A percentile compares a stretch with the other conserved stretches of the same genome.
These are phyloP conservation scores for Nemania serpens DNA, from an alignment of 2,329 filamentous ascomycete species.

Conservation along the genomic window DNA sequence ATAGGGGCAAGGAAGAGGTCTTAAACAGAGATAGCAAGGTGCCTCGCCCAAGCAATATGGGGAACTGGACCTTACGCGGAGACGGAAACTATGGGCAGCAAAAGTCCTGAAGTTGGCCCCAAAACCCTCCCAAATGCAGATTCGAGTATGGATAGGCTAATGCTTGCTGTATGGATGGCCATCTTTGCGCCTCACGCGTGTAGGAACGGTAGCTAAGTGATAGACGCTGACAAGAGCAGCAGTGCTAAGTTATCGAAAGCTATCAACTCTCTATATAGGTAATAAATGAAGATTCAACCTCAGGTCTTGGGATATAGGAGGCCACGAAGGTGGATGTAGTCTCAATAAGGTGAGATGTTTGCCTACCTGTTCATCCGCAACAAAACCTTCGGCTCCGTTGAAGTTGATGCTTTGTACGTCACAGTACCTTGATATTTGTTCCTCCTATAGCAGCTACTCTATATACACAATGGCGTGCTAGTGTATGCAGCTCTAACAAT, in stretches of 20 bases:
- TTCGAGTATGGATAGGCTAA: conserved; percentile 13
- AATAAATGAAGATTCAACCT: conserved; percentile 2
- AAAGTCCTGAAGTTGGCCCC: background rate
- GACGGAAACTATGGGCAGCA: background rate
- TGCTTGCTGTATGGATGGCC: conserved; percentile 13
- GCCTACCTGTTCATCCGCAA: too few relatives aligned
- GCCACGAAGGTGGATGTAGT: too few relatives aligned
- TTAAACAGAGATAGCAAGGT: conserved; percentile 3
- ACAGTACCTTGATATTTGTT: background rate
- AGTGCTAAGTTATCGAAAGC: conserved; percentile 16
- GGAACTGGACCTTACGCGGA: background rate
- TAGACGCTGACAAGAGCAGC: conserved; percentile 14
- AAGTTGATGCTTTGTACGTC: background rate
- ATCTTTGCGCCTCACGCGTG: too few relatives aligned
- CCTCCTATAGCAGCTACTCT: too few relatives aligned
- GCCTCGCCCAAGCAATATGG: background rate
- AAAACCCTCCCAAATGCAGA: background rate
- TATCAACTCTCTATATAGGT: conserved; percentile 14
- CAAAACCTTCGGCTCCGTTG: too few relatives aligned
- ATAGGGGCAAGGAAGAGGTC: conserved; percentile 10
- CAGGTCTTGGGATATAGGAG: too few relatives aligned
- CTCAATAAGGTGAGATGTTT: too few relatives aligned
- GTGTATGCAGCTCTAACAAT: conserved; percentile 3
- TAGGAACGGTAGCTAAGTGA: background rate
- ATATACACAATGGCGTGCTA: background rate